Conservation (phyloP, 441 rosid genomes). For the Adansonia madagascariensis region DNA sequence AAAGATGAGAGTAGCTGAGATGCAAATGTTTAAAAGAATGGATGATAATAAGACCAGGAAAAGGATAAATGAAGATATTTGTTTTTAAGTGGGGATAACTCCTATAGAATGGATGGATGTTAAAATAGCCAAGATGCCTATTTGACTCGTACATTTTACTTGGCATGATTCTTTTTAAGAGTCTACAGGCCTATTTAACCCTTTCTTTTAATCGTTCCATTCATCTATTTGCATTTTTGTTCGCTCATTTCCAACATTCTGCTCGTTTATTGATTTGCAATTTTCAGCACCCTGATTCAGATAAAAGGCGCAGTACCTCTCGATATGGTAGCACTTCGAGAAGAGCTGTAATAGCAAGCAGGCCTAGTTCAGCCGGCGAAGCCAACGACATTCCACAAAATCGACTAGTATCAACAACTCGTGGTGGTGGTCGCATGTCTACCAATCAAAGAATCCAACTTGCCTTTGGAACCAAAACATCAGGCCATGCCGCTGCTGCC, state of each 20-base stretch:
- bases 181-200: neutral
- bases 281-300: conserved; percentile 66
- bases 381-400: conserved; percentile 61
- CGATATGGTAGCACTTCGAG: conserved; percentile 73
- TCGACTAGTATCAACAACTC: conserved; percentile 54
- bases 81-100: neutral
- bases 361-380: conserved; percentile 84
- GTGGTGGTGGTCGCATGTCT: conserved; percentile 50
- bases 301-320: conserved; percentile 66
- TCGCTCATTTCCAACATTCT: neutral
- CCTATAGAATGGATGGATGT: neutral
- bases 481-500: conserved; percentile 55
- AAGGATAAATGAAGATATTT: neutral
- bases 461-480: conserved; percentile 56
- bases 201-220: neutral
- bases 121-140: neutral
- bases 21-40: neutral
- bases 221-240: neutral
- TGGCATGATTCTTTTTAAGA: neutral
- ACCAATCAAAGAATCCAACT: conserved; percentile 70
- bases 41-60: neutral
- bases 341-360: conserved; percentile 56
- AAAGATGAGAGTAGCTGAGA: neutral
- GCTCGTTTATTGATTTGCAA: neutral
- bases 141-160: neutral